Conservation (phyloP, 768 basidiomycete genomes). For the Multifurca ochricompacta region DNA sequence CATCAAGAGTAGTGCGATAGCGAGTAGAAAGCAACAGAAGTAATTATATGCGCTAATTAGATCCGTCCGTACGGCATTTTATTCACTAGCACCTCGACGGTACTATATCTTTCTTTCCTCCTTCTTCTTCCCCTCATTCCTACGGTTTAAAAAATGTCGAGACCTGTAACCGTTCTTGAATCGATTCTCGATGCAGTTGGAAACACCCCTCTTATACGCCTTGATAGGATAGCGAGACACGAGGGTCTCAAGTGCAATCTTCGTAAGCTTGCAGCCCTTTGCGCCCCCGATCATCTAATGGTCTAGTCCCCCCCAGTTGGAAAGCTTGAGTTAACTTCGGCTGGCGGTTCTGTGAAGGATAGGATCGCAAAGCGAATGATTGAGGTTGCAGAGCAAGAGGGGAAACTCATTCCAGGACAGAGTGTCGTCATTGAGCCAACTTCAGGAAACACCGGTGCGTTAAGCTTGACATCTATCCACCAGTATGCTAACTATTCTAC, state of each 20-base stretch:
- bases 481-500: not conserved
- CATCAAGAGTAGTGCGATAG: no score
- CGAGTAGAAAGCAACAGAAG: no score
- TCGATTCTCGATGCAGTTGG: conserved; percentile 82
- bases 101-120: not conserved
- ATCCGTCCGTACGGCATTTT: no score
- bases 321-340: conserved; percentile 85
- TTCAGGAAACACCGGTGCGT: conserved; percentile 87
- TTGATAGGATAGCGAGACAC: conserved; percentile 66
- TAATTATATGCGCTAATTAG: no score
- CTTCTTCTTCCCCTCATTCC: not conserved
- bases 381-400: conserved; percentile 84
- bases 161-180: conserved; percentile 64
- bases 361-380: conserved; percentile 96
- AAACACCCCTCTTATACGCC: conserved; percentile 81
- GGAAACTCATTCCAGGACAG: conserved; percentile 76
- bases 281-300: not conserved
- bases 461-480: not conserved
- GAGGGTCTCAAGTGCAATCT: conserved; percentile 86
- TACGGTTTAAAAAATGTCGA: not conserved
- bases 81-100: no score
- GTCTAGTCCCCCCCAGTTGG: conserved; percentile 45
- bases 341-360: conserved; percentile 94
- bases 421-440: conserved; percentile 94
- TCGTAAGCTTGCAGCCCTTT: conserved; percentile 45